Conservation (phyloP, 2,329 filamentous ascomycete species). For the Emericellopsis cladophorae region DNA sequence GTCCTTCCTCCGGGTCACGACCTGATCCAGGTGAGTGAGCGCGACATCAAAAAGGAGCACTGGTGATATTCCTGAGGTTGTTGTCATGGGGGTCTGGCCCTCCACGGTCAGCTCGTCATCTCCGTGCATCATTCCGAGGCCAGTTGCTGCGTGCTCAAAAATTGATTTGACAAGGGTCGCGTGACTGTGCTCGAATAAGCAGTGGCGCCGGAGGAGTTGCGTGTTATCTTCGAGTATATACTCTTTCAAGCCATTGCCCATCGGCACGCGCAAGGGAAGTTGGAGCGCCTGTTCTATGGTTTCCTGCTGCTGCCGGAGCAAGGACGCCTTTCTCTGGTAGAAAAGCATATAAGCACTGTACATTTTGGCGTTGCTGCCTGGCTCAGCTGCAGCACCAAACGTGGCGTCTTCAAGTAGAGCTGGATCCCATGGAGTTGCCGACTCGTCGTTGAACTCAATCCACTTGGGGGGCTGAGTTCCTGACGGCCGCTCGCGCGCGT, state of each 20-base stretch:
- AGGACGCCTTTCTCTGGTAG: conserved; percentile 68
- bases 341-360: conserved; percentile 97
- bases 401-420: conserved; percentile 60
- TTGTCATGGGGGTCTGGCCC: not conserved
- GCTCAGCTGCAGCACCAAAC: conserved; percentile 49
- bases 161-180: conserved; percentile 52
- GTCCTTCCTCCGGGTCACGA: conserved; percentile 61
- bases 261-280: conserved; percentile 24
- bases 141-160: conserved; percentile 38
- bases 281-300: conserved; percentile 14
- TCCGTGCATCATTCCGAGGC: not conserved
- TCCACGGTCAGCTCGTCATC: conserved; percentile 4
- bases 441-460: conserved; percentile 93
- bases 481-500: conserved; percentile 67
- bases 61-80: not conserved
- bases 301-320: conserved; percentile 37
- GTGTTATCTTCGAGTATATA: conserved; percentile 63
- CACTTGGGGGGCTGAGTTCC: conserved; percentile 41
- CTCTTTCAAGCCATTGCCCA: conserved; percentile 33
- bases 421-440: conserved; percentile 65
- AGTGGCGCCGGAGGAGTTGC: conserved; percentile 61
- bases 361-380: conserved; percentile 50
- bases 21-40: conserved; percentile 59
- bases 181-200: conserved; percentile 64
- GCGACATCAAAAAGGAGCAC: conserved; percentile 37